Percentiles rank a stretch among this genome's conserved stretches.
These are phyloP conservation scores for Davidsoniella virescens DNA, from an alignment of 2,329 filamentous ascomycete species.

Conservation along the genomic window DNA sequence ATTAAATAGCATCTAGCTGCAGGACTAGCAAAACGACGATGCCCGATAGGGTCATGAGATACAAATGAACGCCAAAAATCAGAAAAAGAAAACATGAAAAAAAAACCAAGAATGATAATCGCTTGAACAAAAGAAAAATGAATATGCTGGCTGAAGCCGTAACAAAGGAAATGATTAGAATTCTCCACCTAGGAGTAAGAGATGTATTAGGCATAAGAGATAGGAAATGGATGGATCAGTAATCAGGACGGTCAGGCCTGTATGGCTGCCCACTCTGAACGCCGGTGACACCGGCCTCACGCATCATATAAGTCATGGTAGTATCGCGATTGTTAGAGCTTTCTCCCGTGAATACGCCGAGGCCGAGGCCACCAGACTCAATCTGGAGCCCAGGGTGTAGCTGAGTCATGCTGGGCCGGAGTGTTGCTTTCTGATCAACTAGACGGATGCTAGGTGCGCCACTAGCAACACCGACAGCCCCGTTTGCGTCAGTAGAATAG, in stretches of 20 bases:
- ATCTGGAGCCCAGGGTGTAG: conserved; percentile 16
- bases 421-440: conserved; percentile 14
- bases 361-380: not conserved
- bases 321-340: conserved; percentile 22
- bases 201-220: conserved; percentile 15
- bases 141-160: conserved; percentile 5
- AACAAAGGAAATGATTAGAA: not conserved
- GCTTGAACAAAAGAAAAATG: conserved; percentile 1
- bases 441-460: conserved; percentile 10
- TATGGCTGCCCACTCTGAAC: conserved; percentile 27
- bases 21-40: too few relatives aligned
- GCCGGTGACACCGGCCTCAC: conserved; percentile 27
- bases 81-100: not conserved
- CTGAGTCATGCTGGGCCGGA: conserved; percentile 19
- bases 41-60: not conserved
- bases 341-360: conserved; percentile 15
- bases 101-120: too few relatives aligned
- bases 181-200: conserved; percentile 9
- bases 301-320: conserved; percentile 38
- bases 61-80: not conserved
- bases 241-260: conserved; percentile 22
- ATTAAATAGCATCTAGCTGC: too few relatives aligned
- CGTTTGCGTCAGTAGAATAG: not conserved
- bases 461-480: not conserved
- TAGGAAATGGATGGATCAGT: conserved; percentile 12